Conservation (phyloP, 495 filamentous ascomycete species). For the Hypoxylon lenormandii region DNA sequence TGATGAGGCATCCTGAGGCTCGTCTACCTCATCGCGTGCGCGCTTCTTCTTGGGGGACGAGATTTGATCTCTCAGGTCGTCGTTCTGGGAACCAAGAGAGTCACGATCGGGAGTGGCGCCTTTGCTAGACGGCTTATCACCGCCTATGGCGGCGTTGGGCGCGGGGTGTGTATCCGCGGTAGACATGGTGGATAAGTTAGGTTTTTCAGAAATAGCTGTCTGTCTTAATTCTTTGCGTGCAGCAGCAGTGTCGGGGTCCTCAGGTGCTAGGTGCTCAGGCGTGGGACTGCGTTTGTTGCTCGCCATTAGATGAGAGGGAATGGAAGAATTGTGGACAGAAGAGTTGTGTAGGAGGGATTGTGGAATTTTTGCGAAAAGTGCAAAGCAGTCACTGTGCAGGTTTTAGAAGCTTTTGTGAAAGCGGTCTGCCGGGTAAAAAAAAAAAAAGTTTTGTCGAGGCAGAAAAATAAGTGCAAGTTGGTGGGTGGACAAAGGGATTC, state of each 20-base stretch:
- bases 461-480: not conserved
- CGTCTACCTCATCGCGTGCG: conserved; percentile 64
- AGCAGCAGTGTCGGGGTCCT: conserved; percentile 67
- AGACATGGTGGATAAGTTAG: conserved; percentile 40
- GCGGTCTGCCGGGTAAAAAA: not conserved
- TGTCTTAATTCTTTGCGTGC: conserved; percentile 68
- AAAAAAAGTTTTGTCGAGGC: conserved; percentile 1
- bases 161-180: conserved; percentile 33
- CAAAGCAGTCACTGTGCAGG: not conserved
- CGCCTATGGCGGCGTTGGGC: conserved; percentile 25
- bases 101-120: conserved; percentile 51
- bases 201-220: conserved; percentile 65
- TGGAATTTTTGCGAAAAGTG: not conserved
- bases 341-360: conserved; percentile 2
- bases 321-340: conserved; percentile 5
- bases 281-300: conserved; percentile 46
- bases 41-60: conserved; percentile 70
- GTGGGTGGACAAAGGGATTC: conserved; percentile 3
- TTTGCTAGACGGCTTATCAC: conserved; percentile 39
- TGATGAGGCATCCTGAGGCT: conserved; percentile 48
- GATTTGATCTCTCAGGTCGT: conserved; percentile 59
- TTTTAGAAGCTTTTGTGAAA: not conserved
- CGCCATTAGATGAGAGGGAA: conserved; percentile 38
- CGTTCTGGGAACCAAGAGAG: conserved; percentile 48
- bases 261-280: conserved; percentile 44